Evolutionary conservation across 2,329 filamentous ascomycete genomes (phyloP), one percentile per base, ranked within the genome.

Genomic region (Apiospora rasikravindrae): DNA sequence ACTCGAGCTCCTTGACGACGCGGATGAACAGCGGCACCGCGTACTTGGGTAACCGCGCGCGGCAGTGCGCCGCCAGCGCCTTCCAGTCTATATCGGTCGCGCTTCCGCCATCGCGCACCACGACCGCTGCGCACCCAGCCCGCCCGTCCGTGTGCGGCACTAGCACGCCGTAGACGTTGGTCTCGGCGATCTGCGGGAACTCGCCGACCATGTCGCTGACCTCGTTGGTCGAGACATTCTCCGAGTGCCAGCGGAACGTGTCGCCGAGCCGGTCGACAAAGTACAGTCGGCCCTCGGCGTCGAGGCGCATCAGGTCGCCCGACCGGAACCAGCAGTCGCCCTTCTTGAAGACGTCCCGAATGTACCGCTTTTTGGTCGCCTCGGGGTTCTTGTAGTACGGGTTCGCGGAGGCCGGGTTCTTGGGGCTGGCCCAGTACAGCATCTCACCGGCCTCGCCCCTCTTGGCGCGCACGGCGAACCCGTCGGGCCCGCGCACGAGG

Each of bases 181-280:
- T 79, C 74, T 85, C 84, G 26, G 81, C 82, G 7, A 86, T 77
- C 66, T 83, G 80, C 1, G 81, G 77, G 69, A 80, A 83, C n/a
- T 76, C 75, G 42, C 83, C 82, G 1, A 86, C 69, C 49, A 82
- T 79, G 69, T 85, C 83, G 61, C 80, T 77, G 13, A 86, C 83
- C 76, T 86, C 84, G 67, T 81, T 83, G 6, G 84, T 85, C 1
- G 83, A 84, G 4, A 86, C 83, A 74, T 86, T 86, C 75, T 86
- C 83, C 3, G 82, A 82, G 72, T 81, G 84, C 92, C 92, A 94
- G 47, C 92, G 87, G 82, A 91, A 94, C 0, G 92, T 94, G 79
- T 94, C 92, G 1, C 92, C 92, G 1, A 94, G 85, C 1, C 82
- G 86, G 76, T 94, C 92, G 47, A 91, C 81, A 80, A 94, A 94